Evolutionary conservation across 2,329 filamentous ascomycete genomes (phyloP).

Genomic region (Elsinoe australis): DNA sequence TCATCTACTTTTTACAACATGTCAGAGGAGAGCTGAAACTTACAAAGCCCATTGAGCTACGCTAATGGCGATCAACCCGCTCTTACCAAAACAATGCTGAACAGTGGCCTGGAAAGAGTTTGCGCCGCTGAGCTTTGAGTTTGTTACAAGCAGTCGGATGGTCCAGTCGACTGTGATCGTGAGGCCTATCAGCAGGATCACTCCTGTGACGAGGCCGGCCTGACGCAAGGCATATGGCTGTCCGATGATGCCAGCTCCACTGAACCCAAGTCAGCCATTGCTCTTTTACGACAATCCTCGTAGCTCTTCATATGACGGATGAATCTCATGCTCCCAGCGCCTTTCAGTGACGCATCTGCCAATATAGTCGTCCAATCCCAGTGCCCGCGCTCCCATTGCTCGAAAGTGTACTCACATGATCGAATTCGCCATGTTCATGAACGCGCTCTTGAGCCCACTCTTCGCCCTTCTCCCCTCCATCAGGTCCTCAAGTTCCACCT

Average conservation of each 20-base stretch:
- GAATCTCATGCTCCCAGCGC: background rate
- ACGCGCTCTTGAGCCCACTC: conserved; percentile 76
- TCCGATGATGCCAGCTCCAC: conserved; percentile 59
- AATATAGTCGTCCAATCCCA: background rate
- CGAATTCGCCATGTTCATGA: conserved; percentile 99
- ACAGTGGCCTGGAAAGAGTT: conserved; percentile 94
- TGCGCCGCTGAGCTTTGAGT: conserved; percentile 90
- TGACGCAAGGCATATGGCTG: conserved; percentile 96
- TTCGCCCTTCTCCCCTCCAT: conserved; percentile 63
- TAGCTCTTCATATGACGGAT: conserved; percentile 4
- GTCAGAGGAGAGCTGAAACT: conserved; percentile 23
- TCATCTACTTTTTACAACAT: background rate
- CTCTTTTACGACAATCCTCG: background rate
- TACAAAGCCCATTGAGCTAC: conserved; percentile 91
- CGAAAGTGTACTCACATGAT: conserved; percentile 58
- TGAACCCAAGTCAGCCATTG: conserved; percentile 21
- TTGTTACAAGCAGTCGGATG: conserved; percentile 91
- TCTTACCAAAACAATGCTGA: conserved; percentile 84
- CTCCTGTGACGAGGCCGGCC: conserved; percentile 75
- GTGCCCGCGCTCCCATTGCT: background rate
- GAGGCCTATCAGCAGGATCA: conserved; percentile 67
- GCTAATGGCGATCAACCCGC: conserved; percentile 80
- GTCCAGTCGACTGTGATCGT: conserved; percentile 94
- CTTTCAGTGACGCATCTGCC: background rate
- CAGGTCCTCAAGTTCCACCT: conserved; percentile 50